Evolutionary conservation across 2,329 filamentous ascomycete genomes (phyloP), one percentile per base, ranked within the genome.

Genomic region (Chrysoporthe deuterocubensis): DNA sequence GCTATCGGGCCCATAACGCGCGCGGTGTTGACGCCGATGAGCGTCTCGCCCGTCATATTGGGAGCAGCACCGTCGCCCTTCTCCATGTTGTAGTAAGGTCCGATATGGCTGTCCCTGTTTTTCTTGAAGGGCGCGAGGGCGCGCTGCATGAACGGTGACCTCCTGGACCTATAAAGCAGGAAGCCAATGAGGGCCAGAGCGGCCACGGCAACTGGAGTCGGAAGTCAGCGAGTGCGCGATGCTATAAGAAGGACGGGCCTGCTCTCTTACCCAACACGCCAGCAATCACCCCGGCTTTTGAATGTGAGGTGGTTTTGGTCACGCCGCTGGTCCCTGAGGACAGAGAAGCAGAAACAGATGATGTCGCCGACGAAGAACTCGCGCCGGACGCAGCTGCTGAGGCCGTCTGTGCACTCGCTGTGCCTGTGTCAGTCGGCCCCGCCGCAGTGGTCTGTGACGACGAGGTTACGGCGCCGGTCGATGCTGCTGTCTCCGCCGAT

Each of bases 41-140:
- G 63, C 13, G 63, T 65, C 43, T 65, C 63, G 52, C 52, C 52
- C 11, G 63, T 65, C 63, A 65, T 59, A 6, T 65, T 65, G 18
- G n/a, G 63, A 26, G 52, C 63, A 32, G 42, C 16, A 18, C 18
- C 54, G 4, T 26, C 63, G 26, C 42, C 26, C 43, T 65, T 59
- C 16, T 59, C 63, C 43, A 65, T 65, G 63, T 59, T 48, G 16
- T 58, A 42, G 16, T 59, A 65, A 5, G 63, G 63, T 13, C 63
- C 52, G 9, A 18, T 42, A n/a, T 57, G 43, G 40, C 32, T 26
- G 2, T 48, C 14, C 32, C 26, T 40, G 4, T 34, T 48, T 11
- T 40, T 40, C n/a, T 34, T 57, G 43, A 48, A 48, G 43, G 42
- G 43, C 16, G 40, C 40, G 32, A 65, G 63, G 16, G 43, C 40